phyloP scores from a whole-genome alignment of 176 grass and related monocot species.

The Phragmites australis region DNA sequence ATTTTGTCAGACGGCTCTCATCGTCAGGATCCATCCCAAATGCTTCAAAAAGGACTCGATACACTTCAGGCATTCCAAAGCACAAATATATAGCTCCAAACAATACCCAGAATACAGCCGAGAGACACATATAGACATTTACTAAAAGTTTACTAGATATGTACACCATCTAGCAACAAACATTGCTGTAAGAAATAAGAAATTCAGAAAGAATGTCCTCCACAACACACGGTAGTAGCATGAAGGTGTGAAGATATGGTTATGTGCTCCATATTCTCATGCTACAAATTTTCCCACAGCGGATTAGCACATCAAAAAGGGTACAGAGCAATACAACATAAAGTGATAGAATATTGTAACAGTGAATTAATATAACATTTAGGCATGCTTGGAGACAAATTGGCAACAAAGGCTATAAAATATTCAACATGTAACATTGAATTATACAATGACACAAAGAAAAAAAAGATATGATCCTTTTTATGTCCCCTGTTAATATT shows the following conservation, averaged over 20 bases:
- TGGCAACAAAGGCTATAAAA: neutral
- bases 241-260: neutral
- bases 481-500: neutral
- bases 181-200: neutral
- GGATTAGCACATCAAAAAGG: neutral
- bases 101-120: conserved; percentile 95
- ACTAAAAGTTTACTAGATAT: neutral
- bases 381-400: neutral
- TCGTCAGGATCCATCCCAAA: conserved; percentile 96
- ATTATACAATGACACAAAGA: neutral
- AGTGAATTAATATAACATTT: neutral
- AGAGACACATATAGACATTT: conserved; percentile 37
- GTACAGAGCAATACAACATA: neutral
- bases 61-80: conserved; percentile 99
- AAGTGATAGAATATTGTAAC: neutral
- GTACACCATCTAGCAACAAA: neutral
- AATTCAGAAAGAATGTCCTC: neutral
- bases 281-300: neutral
- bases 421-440: neutral
- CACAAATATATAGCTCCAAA: conserved; percentile 99
- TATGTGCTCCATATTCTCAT: neutral
- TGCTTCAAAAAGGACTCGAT: conserved; percentile 92
- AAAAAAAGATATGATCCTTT: neutral
- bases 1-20: conserved; percentile 82
- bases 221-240: neutral